These are phyloP conservation scores for Bimuria novae-zelandiae DNA, from an alignment of 2,329 filamentous ascomycete genomes.

Conservation along the genomic window DNA sequence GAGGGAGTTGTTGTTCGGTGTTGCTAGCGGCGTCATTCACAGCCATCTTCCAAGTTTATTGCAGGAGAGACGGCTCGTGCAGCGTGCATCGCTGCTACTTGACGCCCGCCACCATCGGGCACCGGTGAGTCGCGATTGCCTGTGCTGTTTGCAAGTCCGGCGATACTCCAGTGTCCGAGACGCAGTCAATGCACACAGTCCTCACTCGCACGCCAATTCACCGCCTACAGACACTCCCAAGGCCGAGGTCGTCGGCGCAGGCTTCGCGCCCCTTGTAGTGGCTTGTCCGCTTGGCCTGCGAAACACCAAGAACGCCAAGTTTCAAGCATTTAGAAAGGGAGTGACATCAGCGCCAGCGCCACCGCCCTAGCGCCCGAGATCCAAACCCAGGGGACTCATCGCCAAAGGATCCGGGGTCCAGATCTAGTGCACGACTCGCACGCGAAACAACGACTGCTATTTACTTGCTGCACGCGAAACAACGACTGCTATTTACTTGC, in stretches of 20 bases:
- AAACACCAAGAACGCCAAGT: constrained; percentile 1
- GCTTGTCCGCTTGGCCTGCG: constrained; percentile 1
- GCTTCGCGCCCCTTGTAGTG: constrained; percentile 3
- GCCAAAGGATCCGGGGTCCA: neutral
- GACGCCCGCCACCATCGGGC: constrained; percentile 3
- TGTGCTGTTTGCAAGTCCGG: neutral
- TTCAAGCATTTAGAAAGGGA: constrained; percentile 1
- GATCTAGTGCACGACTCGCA: neutral
- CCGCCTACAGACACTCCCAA: no score
- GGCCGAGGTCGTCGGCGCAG: neutral
- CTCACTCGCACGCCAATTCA: neutral
- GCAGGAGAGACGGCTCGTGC: constrained; percentile 1
- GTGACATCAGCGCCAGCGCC: constrained; percentile 6
- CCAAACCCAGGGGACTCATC: neutral
- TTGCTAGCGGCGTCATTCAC: constrained; percentile 5
- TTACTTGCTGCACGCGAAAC: neutral
- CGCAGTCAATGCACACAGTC: neutral
- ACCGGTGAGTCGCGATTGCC: constrained; percentile 1
- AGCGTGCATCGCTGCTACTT: constrained; percentile 5
- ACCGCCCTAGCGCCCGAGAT: no score
- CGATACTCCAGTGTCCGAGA: no score
- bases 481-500: no score
- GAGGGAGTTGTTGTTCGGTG: no score
- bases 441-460: neutral
- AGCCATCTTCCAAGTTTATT: constrained; percentile 8